Evolutionary conservation across 2,329 filamentous ascomycete genomes (phyloP), one percentile per base, ranked within the genome.

Genomic region (Xylaria sp.): DNA sequence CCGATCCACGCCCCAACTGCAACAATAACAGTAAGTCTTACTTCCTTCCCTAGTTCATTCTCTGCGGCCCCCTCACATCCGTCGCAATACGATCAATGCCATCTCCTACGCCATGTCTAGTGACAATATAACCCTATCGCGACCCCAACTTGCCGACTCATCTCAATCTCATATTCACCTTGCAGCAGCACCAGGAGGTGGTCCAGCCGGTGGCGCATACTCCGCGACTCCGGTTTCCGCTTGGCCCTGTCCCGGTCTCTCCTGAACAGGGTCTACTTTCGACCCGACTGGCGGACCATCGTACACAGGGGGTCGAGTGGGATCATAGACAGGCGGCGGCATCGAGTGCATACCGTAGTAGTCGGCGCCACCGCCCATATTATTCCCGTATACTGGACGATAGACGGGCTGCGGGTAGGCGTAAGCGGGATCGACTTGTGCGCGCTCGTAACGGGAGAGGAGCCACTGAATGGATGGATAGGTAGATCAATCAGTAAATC

Each of bases 261-360:
- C 80, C 77, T 88, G 86, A 27, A 78, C 79, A 17, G 85, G 85
- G 66, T 87, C 85, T 59, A 85, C 75, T 79, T 90, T 89, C 60
- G 81, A 81, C 22, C 78, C 81, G 63, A 82, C 84, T 7, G 84
- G 83, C 53, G 84, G 69, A 20, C 73, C 79, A 45, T 85, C 82
- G 74, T 90, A 89, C 73, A 84, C 78, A 7, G 87, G 87, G 62
- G 87, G 86, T 31, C 85, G 79, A 71, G 80, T 84, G 5, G 85
- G 85, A 69, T 89, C 87, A 74, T 89, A 89, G 60, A 87, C 83
- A 20, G 85, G 85, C 13, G 85, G 85, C 57, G 85, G 85, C 81
- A 86, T 83, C 59, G 81, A 72, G 68, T 86, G 78, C 85, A 88
- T 87, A 69, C 80, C 81, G 73, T 84, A 82, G 63, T 75, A 71